Base-by-base conservation (phyloP, 768 basidiomycete species). In the Leccinum fibrillosum region DNA sequence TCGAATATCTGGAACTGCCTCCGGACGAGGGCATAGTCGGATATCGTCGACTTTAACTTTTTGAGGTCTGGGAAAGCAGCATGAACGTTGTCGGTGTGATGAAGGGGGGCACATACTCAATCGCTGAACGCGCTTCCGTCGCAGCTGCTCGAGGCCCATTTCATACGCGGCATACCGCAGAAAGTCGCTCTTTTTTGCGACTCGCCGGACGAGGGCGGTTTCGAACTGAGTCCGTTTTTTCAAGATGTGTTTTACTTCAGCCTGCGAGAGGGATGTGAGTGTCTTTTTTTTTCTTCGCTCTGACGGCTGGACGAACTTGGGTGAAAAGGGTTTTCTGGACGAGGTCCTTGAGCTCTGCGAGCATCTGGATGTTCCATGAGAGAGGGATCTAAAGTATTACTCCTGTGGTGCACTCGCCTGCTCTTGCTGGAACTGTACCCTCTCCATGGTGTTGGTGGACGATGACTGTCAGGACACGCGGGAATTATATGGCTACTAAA, bases 351-450 rank as follows among this genome's bases (percentile, higher is more conserved):
- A 96, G 88, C 86, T 97, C 94, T 49, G 87, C 84, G 84, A 96
- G 90, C 86, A 94, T 95, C 84, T 90, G 69, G 45, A n/a, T 21
- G 52, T 49, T 42, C 34, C 25, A 57, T 59, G 61, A 64, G 56
- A 39, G 26, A 12, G 39, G 42, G 10, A 25, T 51, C 34, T 5
- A 23, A 1, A n/a, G 1, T 34, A 4, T 34, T 12, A 55, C 15
- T 12, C 21, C 2, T 37, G 34, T 42, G 7, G 7, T 49, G 54
- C 26, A 56, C 77, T 52, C 56, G 82, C 87, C 86, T 91, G 88
- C 86, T 96, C 94, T 73, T 95, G 90, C 74, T 95, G 86, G 66
- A 89, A 95, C 58, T 96, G 90, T 0, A 96, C 94, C 63, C 92
- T 83, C 81, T 98, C 94, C 94, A 98, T 95, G 59, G 23, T 74